These are phyloP conservation scores for Agaricus subrufescens DNA, from an alignment of 768 basidiomycete species.

Conservation along the genomic window DNA sequence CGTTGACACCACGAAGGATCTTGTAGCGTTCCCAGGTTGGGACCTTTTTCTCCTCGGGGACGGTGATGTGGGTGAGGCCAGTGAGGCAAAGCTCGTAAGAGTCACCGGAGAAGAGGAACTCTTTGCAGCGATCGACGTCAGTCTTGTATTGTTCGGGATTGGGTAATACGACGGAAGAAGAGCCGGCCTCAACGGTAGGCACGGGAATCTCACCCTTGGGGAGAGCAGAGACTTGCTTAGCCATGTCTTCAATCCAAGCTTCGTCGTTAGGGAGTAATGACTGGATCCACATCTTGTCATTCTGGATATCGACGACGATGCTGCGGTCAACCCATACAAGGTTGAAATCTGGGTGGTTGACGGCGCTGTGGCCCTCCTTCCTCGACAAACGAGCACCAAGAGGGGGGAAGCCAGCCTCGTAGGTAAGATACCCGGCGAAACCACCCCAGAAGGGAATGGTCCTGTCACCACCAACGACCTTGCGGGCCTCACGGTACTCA, in stretches of 20 bases:
- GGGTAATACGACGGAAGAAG: constrained; percentile 41
- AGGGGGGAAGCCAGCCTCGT: constrained; percentile 67
- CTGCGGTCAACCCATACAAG: constrained; percentile 77
- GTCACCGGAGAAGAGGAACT: constrained; percentile 75
- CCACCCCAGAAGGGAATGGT: constrained; percentile 83
- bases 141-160: constrained; percentile 57
- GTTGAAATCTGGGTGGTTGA: constrained; percentile 65
- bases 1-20: constrained; percentile 67
- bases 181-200: neutral
- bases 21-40: constrained; percentile 71
- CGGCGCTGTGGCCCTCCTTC: constrained; percentile 13
- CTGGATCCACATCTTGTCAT: constrained; percentile 54
- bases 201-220: neutral
- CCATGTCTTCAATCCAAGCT: constrained; percentile 53
- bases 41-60: constrained; percentile 32
- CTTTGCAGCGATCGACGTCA: constrained; percentile 72
- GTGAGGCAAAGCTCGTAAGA: constrained; percentile 94
- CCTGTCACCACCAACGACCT: constrained; percentile 40
- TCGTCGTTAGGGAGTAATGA: constrained; percentile 56
- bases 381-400: constrained; percentile 40
- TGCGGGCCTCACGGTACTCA: constrained; percentile 56
- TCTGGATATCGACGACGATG: constrained; percentile 56
- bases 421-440: constrained; percentile 71
- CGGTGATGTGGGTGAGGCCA: constrained; percentile 56
- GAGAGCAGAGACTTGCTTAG: constrained; percentile 1